Percentiles rank a stretch among this genome's conserved stretches.
These are phyloP conservation scores for Cynanchum wilfordii DNA, from an alignment of 257 asterid genomes.

Conservation along the genomic window DNA sequence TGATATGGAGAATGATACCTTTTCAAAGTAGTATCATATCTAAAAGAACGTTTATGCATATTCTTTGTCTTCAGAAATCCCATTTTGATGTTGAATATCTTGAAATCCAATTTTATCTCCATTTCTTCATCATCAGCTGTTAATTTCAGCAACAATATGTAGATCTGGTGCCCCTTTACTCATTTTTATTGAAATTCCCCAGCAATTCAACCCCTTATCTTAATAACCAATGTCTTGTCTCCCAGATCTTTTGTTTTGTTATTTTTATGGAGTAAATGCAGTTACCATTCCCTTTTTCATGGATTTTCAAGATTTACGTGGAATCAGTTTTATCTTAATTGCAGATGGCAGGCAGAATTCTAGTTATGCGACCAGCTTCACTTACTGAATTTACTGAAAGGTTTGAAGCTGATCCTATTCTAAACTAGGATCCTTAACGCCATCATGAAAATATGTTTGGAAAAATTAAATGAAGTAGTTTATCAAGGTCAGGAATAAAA, in stretches of 20 bases:
- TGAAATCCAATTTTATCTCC: background rate
- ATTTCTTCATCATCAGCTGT: background rate
- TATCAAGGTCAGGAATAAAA: background rate
- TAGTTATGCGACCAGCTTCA: conserved; percentile 69
- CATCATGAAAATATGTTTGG: background rate
- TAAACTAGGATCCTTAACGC: conserved; percentile 15
- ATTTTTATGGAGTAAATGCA: background rate
- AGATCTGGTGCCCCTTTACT: background rate
- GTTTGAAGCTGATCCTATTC: conserved; percentile 28
- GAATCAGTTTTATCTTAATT: conserved; percentile 12
- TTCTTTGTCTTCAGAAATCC: background rate
- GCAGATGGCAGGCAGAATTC: conserved; percentile 88
- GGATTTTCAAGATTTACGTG: background rate
- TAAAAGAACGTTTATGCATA: background rate
- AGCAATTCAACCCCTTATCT: background rate
- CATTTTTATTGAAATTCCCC: background rate
- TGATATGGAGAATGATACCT: background rate
- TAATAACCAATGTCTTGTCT: background rate
- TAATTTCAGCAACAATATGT: background rate
- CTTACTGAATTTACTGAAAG: conserved; percentile 70
- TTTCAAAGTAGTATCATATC: background rate
- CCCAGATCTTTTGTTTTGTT: background rate
- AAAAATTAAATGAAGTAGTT: conserved; percentile 4
- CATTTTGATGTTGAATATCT: background rate
- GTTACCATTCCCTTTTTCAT: background rate